These are phyloP conservation scores for Hansenula sp. DNA, from an alignment of 1,139 yeast genomes.

Conservation along the genomic window DNA sequence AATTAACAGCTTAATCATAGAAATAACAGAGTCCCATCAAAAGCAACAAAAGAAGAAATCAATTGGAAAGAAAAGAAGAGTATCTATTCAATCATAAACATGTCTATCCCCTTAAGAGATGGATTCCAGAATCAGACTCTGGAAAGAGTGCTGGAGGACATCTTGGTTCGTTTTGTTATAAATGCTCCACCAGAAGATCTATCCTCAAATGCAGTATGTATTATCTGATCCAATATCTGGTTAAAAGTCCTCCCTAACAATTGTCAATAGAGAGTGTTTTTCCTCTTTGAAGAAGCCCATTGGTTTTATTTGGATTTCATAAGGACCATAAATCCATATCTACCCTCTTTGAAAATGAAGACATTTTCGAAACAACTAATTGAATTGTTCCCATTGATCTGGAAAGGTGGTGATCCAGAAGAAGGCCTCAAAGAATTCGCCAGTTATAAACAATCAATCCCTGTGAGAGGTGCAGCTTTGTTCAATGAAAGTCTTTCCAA, in stretches of 20 bases:
- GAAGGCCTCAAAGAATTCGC: constrained; percentile 76
- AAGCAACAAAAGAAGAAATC: neutral
- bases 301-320: constrained; percentile 95
- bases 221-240: neutral
- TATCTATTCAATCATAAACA: neutral
- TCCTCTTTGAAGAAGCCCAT: constrained; percentile 97
- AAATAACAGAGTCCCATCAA: neutral
- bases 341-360: constrained; percentile 79
- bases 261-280: constrained; percentile 55
- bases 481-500: constrained; percentile 69
- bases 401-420: constrained; percentile 81
- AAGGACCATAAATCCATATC: constrained; percentile 64
- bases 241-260: neutral
- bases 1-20: neutral
- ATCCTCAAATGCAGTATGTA: constrained; percentile 61
- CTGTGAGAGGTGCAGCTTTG: constrained; percentile 94
- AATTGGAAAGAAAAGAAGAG: neutral
- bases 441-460: constrained; percentile 82
- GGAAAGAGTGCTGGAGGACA: constrained; percentile 79
- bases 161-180: constrained; percentile 82
- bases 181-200: constrained; percentile 92
- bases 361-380: constrained; percentile 70
- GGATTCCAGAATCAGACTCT: constrained; percentile 37
- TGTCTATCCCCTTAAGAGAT: constrained; percentile 9
- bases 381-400: constrained; percentile 76